Conservation (phyloP, 345 rosid species). For the Murraya koenigii region DNA sequence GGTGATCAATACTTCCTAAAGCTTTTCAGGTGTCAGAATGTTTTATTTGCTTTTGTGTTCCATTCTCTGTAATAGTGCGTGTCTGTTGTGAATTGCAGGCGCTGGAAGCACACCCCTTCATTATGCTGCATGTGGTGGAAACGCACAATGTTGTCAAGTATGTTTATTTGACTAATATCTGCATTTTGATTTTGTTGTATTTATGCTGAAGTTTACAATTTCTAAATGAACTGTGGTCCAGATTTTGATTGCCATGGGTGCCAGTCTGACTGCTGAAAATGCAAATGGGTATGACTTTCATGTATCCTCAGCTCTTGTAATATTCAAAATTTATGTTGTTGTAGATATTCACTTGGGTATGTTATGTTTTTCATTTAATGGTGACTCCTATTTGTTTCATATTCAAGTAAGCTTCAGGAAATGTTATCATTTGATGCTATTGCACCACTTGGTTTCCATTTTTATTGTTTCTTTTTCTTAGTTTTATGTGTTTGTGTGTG, state of each 20-base stretch:
- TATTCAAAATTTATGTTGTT: background rate
- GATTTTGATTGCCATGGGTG: constrained; percentile 82
- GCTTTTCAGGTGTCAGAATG: background rate
- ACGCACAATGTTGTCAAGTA: constrained; percentile 89
- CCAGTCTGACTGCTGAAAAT: constrained; percentile 65
- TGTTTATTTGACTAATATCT: constrained; percentile 14
- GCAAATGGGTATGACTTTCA: constrained; percentile 63
- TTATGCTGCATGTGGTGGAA: constrained; percentile 99
- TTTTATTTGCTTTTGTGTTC: background rate
- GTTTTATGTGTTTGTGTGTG: background rate
- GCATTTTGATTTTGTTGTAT: constrained; percentile 6
- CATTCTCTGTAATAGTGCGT: background rate
- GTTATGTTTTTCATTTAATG: background rate
- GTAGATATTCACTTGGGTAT: background rate
- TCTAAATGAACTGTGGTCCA: constrained; percentile 29
- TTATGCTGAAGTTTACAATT: constrained; percentile 11
- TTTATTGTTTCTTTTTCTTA: background rate
- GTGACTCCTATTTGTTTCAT: background rate
- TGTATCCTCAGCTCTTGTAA: background rate
- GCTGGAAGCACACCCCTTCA: constrained; percentile 95
- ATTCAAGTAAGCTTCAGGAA: background rate
- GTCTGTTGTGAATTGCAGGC: constrained; percentile 42
- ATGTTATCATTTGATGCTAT: background rate
- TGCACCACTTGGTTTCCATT: background rate
- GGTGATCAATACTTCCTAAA: background rate